Evolutionary conservation across 1,139 yeast species (phyloP).

Genomic region (Pichiaceae sp.): DNA sequence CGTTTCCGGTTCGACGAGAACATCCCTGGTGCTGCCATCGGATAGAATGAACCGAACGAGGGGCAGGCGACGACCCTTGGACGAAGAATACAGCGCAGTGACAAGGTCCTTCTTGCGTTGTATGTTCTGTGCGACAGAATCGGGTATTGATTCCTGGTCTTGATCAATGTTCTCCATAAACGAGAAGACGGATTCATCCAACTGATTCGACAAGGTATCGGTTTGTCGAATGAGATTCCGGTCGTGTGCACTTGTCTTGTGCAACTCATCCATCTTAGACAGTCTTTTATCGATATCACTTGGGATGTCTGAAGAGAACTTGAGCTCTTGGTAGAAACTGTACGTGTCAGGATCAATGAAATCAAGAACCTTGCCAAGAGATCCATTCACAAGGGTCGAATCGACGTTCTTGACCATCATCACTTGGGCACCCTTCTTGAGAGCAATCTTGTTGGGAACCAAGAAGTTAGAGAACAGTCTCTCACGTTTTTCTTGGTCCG

Average conservation of each 20-base stretch:
- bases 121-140: constrained; percentile 22
- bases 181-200: constrained; percentile 39
- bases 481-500: constrained; percentile 34
- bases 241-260: constrained; percentile 4
- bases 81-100: constrained; percentile 27
- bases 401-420: constrained; percentile 93
- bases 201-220: constrained; percentile 10
- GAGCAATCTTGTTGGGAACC: constrained; percentile 53
- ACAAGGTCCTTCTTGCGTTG: constrained; percentile 31
- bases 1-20: constrained; percentile 64
- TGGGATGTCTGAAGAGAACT: not conserved
- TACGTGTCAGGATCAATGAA: constrained; percentile 57
- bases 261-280: constrained; percentile 7
- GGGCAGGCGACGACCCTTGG: constrained; percentile 45
- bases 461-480: constrained; percentile 53
- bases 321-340: constrained; percentile 25
- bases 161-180: constrained; percentile 30
- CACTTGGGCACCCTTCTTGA: constrained; percentile 86
- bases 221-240: constrained; percentile 11
- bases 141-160: not conserved
- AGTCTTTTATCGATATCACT: constrained; percentile 14
- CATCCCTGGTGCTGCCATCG: constrained; percentile 64
- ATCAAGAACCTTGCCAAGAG: constrained; percentile 77
- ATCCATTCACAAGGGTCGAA: constrained; percentile 83
- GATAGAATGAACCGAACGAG: constrained; percentile 67